Evolutionary conservation across 2,329 filamentous ascomycete genomes (phyloP), one percentile per base, ranked within the genome.

Genomic region (Fusarium transvaalense): DNA sequence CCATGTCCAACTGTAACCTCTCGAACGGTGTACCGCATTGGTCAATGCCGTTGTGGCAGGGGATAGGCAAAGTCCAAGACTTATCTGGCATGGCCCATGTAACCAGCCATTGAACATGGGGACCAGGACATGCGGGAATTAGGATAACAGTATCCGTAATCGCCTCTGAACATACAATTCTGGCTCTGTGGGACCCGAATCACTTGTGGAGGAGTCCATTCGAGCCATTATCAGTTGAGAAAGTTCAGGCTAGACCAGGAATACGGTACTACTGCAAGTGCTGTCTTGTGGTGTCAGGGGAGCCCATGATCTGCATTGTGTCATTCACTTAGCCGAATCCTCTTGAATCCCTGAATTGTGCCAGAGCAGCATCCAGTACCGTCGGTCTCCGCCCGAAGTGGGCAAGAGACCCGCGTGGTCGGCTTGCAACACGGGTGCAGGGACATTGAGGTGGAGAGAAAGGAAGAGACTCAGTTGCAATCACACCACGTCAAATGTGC

Each of bases 271-370:
- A 35, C 45, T 51, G 59, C 51, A 64, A 50, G 32, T 21, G 51
- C 17, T 25, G 29, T 38, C n/a, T 7, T 27, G 32, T 27, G n/a
- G 35, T 42, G 42, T 47, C 47, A 62, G 47, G 47, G 57, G 34
- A 43, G 32, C 25, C 59, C 41, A 27, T 50, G 61, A 64, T 64
- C 37, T 64, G 14, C 51, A 41, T 64, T 37, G 34, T 64, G 61
- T 51, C 61, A 64, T 29, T n/a, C 37, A 31, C 25, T 14, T 48
- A 15, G 23, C 37, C 50, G 60, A 61, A 39, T 47, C 31, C 51
- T 39, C 17, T 23, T 23, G 42, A 32, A 25, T 19, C 47, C 10
- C 15, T 34, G 5, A 6, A n/a, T n/a, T 45, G 23, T 17, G 12
- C 14, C 34, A 14, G 17, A 4, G 46, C 47, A 7, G 39, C 15